Evolutionary conservation across 169 alveolate genomes (phyloP), one percentile per base, ranked within the genome.

Genomic region (Plasmodium vivax): DNA sequence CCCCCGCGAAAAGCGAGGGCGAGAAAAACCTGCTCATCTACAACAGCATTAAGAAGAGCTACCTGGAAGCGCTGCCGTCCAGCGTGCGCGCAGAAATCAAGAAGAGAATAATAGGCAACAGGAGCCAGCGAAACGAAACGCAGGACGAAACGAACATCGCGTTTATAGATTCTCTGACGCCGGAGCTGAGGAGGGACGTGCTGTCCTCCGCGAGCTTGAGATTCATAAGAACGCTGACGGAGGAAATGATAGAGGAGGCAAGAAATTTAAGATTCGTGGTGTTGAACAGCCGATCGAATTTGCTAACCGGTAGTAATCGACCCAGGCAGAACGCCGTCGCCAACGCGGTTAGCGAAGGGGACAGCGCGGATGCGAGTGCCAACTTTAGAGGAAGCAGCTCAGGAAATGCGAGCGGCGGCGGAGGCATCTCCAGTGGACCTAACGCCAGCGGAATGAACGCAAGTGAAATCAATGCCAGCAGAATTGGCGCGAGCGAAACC

Each of bases 131-230:
- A 90, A 81, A 43, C n/a, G 88, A 84, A 5, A 74, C 91, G 43
- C 92, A 90, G n/a, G 98, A 97, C 77, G 96, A 95, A 73, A 96
- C 96, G 27, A 96, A 96, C 87, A 92, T 96, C 12, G 95, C 96
- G 45, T 97, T 97, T 85, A 92, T 97, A 77, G 96, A 97, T 23
- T 95, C 97, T 27, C 83, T 97, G 45, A 88, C 96, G 16, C 97
- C 98, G 19, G 96, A 96, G 32, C 83, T 97, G 45, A 95, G 98
- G 79, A 95, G 96, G 56, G 97, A 97, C 82, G 97, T 96, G 43
- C 94, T 97, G 38, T 77, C 97, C 38, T 91, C 97, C 3, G 97
- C 97, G 0, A 93, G 96, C 56, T 92, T 95, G 45, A 96, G 96
- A 36, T 90, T 97, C 62, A 80, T 97, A 58, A 90, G 95, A 81